phyloP scores from a whole-genome alignment of 768 basidiomycete species.

The Auricularia sp. region DNA sequence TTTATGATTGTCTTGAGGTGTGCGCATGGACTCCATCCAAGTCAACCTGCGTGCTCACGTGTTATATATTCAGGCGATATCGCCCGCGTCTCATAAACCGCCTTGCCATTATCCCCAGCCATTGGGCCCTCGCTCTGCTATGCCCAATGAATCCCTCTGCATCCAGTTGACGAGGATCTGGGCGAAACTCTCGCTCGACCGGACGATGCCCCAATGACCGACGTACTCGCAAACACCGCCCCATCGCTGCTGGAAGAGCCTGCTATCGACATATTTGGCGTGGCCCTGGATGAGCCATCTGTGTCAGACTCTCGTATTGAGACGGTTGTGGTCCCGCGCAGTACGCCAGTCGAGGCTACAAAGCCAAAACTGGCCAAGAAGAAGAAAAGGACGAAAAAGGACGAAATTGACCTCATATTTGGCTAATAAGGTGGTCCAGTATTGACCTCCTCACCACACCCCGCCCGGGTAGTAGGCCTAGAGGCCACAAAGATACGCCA shows the following conservation, averaged over 20 bases:
- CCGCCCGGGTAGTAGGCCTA: too few relatives aligned
- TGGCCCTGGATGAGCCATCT: neutral
- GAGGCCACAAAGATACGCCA: too few relatives aligned
- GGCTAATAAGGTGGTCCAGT: conserved; percentile 16
- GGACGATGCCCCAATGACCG: too few relatives aligned
- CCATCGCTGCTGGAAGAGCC: neutral
- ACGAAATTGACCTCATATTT: conserved; percentile 69
- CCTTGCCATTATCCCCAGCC: too few relatives aligned
- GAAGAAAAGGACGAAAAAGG: conserved; percentile 30
- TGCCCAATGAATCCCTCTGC: too few relatives aligned
- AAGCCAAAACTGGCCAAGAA: conserved; percentile 17
- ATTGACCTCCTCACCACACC: too few relatives aligned
- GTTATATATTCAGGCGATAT: neutral
- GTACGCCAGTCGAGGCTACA: conserved; percentile 1
- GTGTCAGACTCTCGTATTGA: neutral
- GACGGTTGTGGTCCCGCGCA: neutral
- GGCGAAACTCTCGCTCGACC: too few relatives aligned
- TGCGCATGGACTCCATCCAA: neutral
- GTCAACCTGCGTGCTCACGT: neutral
- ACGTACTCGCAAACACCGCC: neutral
- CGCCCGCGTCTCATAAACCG: neutral
- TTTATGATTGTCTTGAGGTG: neutral
- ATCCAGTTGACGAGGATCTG: too few relatives aligned
- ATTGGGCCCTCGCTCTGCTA: too few relatives aligned
- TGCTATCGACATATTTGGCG: neutral